Conservation (phyloP, 2,329 filamentous ascomycete genomes). For the Fusarium abutilonis region DNA sequence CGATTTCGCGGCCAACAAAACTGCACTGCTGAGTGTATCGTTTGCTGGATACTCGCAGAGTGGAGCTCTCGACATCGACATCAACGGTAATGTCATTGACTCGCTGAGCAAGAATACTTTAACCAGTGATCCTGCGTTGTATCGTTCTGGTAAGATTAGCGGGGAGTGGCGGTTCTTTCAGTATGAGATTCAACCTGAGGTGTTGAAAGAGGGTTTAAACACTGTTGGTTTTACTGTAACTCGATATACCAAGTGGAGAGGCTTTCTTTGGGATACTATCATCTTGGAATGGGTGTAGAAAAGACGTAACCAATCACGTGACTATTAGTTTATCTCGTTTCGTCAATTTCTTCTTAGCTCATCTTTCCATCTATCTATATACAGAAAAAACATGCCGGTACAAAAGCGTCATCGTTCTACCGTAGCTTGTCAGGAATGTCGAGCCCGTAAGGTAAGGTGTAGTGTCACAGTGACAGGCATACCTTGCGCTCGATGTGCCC, state of each 20-base stretch:
- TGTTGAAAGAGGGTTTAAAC: slow-evolving; percentile 12
- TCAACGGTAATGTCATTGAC: slow-evolving; percentile 17
- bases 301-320: no score
- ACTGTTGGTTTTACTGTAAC: slow-evolving; percentile 19
- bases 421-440: not conserved
- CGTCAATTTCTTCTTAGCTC: no score
- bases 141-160: slow-evolving; percentile 18
- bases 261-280: slow-evolving; percentile 27
- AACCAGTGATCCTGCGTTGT: slow-evolving; percentile 15
- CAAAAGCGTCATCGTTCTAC: not conserved
- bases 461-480: not conserved
- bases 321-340: no score
- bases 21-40: slow-evolving; percentile 13
- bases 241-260: slow-evolving; percentile 24
- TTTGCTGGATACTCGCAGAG: slow-evolving; percentile 25
- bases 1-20: slow-evolving; percentile 14
- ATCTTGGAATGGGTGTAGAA: slow-evolving; percentile 17
- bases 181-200: slow-evolving; percentile 13
- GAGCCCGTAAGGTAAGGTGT: not conserved
- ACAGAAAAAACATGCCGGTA: not conserved
- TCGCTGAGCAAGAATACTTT: slow-evolving; percentile 17
- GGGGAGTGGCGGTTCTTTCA: slow-evolving; percentile 27
- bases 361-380: no score
- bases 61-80: slow-evolving; percentile 10
- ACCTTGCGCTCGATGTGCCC: not conserved